Percentiles rank a stretch among this genome's conserved stretches.
These are phyloP conservation scores for Epithele typhae DNA, from an alignment of 768 basidiomycete genomes.

Conservation along the genomic window DNA sequence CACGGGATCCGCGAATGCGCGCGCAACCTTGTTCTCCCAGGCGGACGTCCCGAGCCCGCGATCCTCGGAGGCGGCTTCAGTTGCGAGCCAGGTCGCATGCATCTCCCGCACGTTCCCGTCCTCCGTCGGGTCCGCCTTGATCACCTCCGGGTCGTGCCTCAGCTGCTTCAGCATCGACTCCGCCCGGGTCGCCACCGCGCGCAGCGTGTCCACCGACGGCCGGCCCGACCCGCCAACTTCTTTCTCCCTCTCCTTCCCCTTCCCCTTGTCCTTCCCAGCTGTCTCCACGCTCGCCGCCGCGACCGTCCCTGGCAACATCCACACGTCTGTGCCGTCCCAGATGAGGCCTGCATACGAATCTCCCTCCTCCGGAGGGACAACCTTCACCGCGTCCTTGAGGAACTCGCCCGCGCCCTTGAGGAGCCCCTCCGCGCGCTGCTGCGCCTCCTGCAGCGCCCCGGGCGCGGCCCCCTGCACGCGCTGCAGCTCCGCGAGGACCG, in stretches of 20 bases:
- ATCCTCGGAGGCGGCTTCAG: constrained; percentile 46
- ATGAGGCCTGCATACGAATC: constrained; percentile 36
- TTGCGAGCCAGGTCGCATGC: constrained; percentile 54
- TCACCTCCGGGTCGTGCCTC: constrained; percentile 67
- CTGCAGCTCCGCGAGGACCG: constrained; percentile 61
- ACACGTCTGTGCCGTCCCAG: constrained; percentile 89
- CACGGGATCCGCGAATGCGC: constrained; percentile 43
- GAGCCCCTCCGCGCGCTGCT: constrained; percentile 54
- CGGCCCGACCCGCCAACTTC: constrained; percentile 27
- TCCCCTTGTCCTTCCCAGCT: constrained; percentile 16
- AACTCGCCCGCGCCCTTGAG: constrained; percentile 53
- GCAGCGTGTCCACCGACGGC: constrained; percentile 39
- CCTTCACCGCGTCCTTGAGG: constrained; percentile 81
- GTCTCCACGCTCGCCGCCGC: constrained; percentile 11
- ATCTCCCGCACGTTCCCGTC: constrained; percentile 51
- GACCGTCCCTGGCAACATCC: constrained; percentile 57
- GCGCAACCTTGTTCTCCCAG: constrained; percentile 51
- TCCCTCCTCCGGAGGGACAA: constrained; percentile 74
- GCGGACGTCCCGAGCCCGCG: constrained; percentile 45
- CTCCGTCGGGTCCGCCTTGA: constrained; percentile 69
- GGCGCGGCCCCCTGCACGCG: constrained; percentile 77
- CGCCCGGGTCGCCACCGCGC: constrained; percentile 66
- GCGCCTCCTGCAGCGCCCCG: constrained; percentile 81
- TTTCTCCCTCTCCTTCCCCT: constrained; percentile 32
- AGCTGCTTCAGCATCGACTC: constrained; percentile 73